These are phyloP conservation scores for Hanseniaspora sp. DNA, from an alignment of 1,139 yeast genomes.

Conservation along the genomic window DNA sequence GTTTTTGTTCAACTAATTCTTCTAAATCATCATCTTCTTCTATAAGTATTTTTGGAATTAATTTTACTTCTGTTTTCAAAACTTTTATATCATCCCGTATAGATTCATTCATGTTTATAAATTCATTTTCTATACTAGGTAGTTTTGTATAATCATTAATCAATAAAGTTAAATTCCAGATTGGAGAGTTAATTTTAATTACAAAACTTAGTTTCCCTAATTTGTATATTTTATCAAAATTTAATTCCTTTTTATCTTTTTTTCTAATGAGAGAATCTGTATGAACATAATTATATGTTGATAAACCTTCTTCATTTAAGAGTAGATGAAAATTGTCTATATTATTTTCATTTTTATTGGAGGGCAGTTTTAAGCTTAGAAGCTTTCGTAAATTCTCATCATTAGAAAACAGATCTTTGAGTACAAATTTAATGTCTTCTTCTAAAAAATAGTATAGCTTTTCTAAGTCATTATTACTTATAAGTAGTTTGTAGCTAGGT, in stretches of 20 bases:
- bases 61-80: background rate
- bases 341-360: background rate
- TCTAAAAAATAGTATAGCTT: background rate
- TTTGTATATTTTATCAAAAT: background rate
- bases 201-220: background rate
- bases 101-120: background rate
- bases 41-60: background rate
- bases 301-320: background rate
- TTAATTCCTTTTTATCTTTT: background rate
- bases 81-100: background rate
- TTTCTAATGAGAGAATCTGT: background rate
- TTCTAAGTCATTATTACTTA: conserved; percentile 6
- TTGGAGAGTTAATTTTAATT: background rate
- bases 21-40: conserved; percentile 5
- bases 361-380: background rate
- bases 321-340: background rate
- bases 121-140: background rate
- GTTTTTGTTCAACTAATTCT: background rate
- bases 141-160: background rate
- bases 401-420: background rate
- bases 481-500: conserved; percentile 1
- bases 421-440: conserved; percentile 1
- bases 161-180: background rate
- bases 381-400: background rate
- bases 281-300: background rate